Evolutionary conservation across 805 yeast genomes (phyloP).

Genomic region (Starmerella stigmatis): DNA sequence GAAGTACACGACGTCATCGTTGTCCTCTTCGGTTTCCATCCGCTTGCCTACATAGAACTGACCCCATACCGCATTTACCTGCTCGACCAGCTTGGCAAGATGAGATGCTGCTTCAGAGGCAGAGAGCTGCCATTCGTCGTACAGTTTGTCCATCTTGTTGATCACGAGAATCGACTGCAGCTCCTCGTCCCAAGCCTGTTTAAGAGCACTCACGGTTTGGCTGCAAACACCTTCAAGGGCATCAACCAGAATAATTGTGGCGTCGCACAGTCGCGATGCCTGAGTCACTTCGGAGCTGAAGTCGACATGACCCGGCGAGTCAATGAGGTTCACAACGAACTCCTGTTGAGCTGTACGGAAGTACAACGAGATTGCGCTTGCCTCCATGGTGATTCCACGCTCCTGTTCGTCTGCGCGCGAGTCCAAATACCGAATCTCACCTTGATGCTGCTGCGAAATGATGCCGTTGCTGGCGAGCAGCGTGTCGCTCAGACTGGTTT

Average conservation of each 20-base stretch:
- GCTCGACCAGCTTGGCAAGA: conserved; percentile 68
- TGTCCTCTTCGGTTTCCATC: conserved; percentile 46
- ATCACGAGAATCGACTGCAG: conserved; percentile 77
- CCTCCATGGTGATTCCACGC: conserved; percentile 96
- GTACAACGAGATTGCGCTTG: conserved; percentile 81
- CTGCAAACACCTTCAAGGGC: conserved; percentile 98
- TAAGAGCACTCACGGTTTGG: conserved; percentile 80
- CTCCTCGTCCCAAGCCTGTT: conserved; percentile 93
- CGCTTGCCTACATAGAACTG: conserved; percentile 79
- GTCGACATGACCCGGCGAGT: conserved; percentile 99
- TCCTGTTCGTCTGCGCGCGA: conserved; percentile 92
- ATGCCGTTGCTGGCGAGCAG: conserved; percentile 91
- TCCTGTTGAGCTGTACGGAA: conserved; percentile 58
- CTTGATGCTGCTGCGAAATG: conserved; percentile 89
- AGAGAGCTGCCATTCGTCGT: conserved; percentile 68
- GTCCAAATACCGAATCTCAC: conserved; percentile 83
- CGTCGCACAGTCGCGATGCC: conserved; percentile 92
- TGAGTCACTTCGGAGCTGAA: conserved; percentile 93
- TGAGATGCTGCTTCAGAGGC: conserved; percentile 81
- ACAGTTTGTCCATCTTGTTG: conserved; percentile 81
- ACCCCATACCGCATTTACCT: conserved; percentile 89
- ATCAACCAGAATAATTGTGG: conserved; percentile 89
- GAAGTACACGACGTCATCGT: conserved; percentile 82
- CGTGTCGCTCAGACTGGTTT: conserved; percentile 88
- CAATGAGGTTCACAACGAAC: conserved; percentile 80